Base-by-base conservation (phyloP, 148 eudicot species). In the Rhododendron simsii region DNA sequence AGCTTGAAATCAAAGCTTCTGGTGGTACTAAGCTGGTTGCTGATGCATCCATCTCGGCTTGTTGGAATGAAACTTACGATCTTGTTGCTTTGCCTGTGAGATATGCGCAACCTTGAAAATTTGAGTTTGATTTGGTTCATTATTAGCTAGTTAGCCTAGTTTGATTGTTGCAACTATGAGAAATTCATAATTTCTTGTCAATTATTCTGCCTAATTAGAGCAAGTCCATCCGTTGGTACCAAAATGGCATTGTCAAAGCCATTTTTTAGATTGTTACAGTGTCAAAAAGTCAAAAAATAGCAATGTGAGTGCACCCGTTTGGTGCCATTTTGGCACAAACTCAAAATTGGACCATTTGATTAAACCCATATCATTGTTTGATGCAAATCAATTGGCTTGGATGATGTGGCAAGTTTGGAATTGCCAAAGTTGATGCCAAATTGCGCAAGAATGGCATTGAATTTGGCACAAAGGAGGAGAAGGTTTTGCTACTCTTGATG, bases 71-170 rank as follows among this genome's bases (percentile, higher is more conserved):
- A 89, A 91, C 83, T 48, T 97, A 87, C 16, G 99, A 97, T 88
- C 99, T 97, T 47, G 87, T 97, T 82, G 99, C 95, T 83, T 90
- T 97, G 73, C 99, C 99, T 48, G 99, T 96, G 53, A 83, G 94
- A 85, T 87, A 14, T 67, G 75, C 53, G 8, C 37, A 71, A 33
- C 30, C 48, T 71, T 14, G 11, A 23, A 26, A 26, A 14, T 71
- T 33, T 71, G 41, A 30, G 41, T 71, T 28, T 71, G 76, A 13
- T 30, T 71, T 30, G 41, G 76, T 12, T 33, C 20, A 71, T 71
- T 14, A 14, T 71, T 30, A 33, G 76, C 20, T 33, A 0, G 30
- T 30, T 30, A 30, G 30, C 30, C 30, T 30, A 71, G 41, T 30
- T 67, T 28, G 15, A 26, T 13, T 71, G 39, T 28, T 33, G 76